Evolutionary conservation across 2,329 filamentous ascomycete genomes (phyloP), one percentile per base, ranked within the genome.

Genomic region (Alternaria arborescens): DNA sequence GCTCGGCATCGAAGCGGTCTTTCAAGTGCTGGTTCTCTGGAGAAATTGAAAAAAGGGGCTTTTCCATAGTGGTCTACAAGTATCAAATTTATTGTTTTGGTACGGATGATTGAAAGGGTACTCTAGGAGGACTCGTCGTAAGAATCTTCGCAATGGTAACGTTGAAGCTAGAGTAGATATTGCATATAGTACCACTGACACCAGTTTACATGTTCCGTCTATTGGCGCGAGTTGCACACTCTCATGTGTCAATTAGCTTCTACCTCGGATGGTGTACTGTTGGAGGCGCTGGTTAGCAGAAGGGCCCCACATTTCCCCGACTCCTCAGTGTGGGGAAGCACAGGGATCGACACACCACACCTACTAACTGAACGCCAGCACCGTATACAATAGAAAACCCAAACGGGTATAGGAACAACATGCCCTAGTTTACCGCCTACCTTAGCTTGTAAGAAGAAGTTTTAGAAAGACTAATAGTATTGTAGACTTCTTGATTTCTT

Each of bases 21-120:
- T 71, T 74, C 14, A 75, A 62, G 1, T 36, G 53, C 55, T 73
- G 59, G 50, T 73, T 69, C 48, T 69, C 61, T 26, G 62, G 53
- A 10, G 69, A 62, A 2, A 74, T 57, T 22, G 62, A 52, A 10
- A 68, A 60, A 3, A 74, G 59, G 4, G 67, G 60, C 70, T 73
- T 73, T 10, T 16, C 46, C 7, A 22, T 24, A 10, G 1, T 24
- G 11, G 24, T 24, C 20, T 32, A 3, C 12, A 30, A 10, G 0
- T 7, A 24, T 12, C 11, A 30, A 5, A 5, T 18, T 18, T 3
- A 14, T 5, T 3, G 5, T 26, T 18, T 20, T 24, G 22, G 40
- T 36, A 7, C 8, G 10, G 8, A 24, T 0, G 3, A 7, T 8
- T 50, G 5, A 36, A 36, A 30, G 18, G 10, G 11, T n/a, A 11